Conservation (phyloP, 2,329 filamentous ascomycete genomes). For the Xylariaceae sp. region DNA sequence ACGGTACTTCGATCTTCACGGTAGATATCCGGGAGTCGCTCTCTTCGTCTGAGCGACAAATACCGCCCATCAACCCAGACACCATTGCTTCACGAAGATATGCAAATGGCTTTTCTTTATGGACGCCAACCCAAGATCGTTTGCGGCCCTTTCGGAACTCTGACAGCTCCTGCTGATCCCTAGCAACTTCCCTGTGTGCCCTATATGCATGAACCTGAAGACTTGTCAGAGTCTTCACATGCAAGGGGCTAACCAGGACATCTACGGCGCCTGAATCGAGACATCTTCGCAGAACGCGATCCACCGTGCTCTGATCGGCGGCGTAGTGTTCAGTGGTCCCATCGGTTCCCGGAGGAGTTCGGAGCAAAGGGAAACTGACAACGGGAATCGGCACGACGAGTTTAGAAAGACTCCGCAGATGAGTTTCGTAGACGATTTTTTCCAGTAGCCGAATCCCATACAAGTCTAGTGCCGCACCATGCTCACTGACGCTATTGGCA, state of each 20-base stretch:
- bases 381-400: constrained; percentile 53
- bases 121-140: constrained; percentile 85
- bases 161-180: constrained; percentile 66
- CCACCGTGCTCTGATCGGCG: too few relatives aligned
- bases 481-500: constrained; percentile 34
- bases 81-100: constrained; percentile 94
- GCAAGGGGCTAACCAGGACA: constrained; percentile 75
- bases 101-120: constrained; percentile 79
- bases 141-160: constrained; percentile 72
- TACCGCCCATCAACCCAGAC: constrained; percentile 80
- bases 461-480: constrained; percentile 40
- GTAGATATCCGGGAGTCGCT: constrained; percentile 56
- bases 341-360: constrained; percentile 27
- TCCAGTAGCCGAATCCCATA: constrained; percentile 52
- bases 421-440: constrained; percentile 53
- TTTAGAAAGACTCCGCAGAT: constrained; percentile 50
- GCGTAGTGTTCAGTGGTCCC: too few relatives aligned
- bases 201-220: constrained; percentile 80
- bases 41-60: constrained; percentile 66
- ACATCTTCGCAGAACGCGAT: constrained; percentile 57
- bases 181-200: constrained; percentile 68
- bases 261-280: constrained; percentile 83
- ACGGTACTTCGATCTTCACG: constrained; percentile 62
- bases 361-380: constrained; percentile 36
- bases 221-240: constrained; percentile 65